phyloP scores from a whole-genome alignment of 805 yeast species.

The Saturnispora sekii region DNA sequence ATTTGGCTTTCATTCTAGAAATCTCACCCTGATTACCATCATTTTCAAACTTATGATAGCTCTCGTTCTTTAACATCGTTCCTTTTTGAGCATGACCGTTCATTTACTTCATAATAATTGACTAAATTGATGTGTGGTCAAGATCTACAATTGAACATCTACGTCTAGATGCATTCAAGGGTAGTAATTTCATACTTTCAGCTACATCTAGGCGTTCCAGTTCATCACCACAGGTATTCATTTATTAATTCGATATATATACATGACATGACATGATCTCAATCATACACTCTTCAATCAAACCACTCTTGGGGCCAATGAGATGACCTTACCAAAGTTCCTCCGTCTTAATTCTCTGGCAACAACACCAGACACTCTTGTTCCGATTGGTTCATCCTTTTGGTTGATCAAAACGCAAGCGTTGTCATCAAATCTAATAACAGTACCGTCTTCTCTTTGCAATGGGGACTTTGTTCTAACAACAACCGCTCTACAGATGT shows the following conservation, averaged over 20 bases:
- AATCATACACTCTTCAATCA: slow-evolving; percentile 18
- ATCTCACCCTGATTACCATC: too few species aligned
- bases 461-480: slow-evolving; percentile 75
- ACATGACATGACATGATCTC: background rate
- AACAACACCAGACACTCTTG: slow-evolving; percentile 83
- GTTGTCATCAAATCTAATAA: slow-evolving; percentile 84
- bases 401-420: slow-evolving; percentile 94
- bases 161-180: too few species aligned
- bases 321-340: slow-evolving; percentile 75
- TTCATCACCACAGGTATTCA: too few species aligned
- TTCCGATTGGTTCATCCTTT: slow-evolving; percentile 84
- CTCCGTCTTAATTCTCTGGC: slow-evolving; percentile 82
- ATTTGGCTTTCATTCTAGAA: too few species aligned
- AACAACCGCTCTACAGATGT: slow-evolving; percentile 89
- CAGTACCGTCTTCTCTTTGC: slow-evolving; percentile 78
- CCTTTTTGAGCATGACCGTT: too few species aligned
- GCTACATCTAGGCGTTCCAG: too few species aligned
- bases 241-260: background rate
- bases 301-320: slow-evolving; percentile 82
- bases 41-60: too few species aligned
- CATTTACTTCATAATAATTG: too few species aligned
- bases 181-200: too few species aligned
- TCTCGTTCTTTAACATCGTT: too few species aligned
- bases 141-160: too few species aligned
- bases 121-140: too few species aligned